Conservation (phyloP, 2,329 filamentous ascomycete genomes). For the Claviceps sp. region DNA sequence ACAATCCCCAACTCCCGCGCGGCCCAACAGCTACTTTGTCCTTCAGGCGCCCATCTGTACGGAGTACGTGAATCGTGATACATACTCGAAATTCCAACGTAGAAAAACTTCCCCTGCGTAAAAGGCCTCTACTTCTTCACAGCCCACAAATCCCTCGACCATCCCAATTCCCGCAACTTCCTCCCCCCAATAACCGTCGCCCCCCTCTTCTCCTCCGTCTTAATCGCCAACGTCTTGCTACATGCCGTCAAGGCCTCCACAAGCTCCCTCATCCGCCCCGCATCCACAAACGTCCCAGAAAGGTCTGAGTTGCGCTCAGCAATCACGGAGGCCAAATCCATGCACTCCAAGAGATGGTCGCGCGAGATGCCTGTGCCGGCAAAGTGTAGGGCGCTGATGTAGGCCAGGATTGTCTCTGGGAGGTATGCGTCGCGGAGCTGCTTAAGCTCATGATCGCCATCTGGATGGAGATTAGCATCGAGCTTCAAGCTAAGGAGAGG, state of each 20-base stretch:
- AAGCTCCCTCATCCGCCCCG: slow-evolving; percentile 59
- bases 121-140: slow-evolving; percentile 23
- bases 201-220: slow-evolving; percentile 39
- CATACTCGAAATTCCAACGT: too few species aligned
- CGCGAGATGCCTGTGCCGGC: slow-evolving; percentile 62
- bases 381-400: slow-evolving; percentile 68
- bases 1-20: too few species aligned
- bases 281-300: slow-evolving; percentile 47
- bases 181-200: slow-evolving; percentile 36
- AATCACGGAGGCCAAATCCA: slow-evolving; percentile 69
- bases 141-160: slow-evolving; percentile 50
- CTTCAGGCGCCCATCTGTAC: too few species aligned
- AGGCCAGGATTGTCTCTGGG: slow-evolving; percentile 74
- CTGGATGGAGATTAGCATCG: neutral
- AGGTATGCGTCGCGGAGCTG: slow-evolving; percentile 65
- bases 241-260: slow-evolving; percentile 63
- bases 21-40: too few species aligned
- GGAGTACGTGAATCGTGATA: too few species aligned
- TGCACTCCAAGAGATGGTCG: slow-evolving; percentile 66
- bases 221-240: slow-evolving; percentile 56
- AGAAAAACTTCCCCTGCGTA: neutral
- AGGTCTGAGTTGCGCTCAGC: slow-evolving; percentile 59
- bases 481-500: neutral
- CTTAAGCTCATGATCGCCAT: slow-evolving; percentile 46
- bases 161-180: slow-evolving; percentile 47